Evolutionary conservation across 2,329 filamentous ascomycete genomes (phyloP), one percentile per base, ranked within the genome.

Genomic region (Aureobasidium sp.): DNA sequence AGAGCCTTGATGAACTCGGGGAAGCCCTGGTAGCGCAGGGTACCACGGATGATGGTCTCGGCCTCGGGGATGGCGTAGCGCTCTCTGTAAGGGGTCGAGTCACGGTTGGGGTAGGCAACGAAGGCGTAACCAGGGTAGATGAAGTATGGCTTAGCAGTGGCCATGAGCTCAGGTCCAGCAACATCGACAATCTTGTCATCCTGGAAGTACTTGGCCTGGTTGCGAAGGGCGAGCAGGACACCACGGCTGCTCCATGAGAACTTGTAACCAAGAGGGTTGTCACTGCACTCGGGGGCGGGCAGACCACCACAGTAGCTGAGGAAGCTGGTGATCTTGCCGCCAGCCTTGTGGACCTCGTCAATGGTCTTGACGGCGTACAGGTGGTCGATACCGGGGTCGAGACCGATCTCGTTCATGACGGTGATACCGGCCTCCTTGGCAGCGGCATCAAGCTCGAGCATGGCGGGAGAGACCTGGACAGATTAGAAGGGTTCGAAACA

Each of bases 351-450:
- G n/a, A 96, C 91, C 72, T 91, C 84, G 59, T 88, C 84, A 69
- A 97, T 96, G 62, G 86, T 90, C 80, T 93, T 89, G 75, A 97
- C 84, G 50, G 92, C 92, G 73, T 93, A 89, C 62, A 88, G 77
- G 73, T 89, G 86, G 72, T 91, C 87, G 67, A 91, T 84, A 72
- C 87, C 86, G 32, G 86, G 86, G 74, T 89, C 86, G 47, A 81
- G 75, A 64, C 91, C 91, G 72, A 96, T 95, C 83, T 97, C 93
- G 78, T 97, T 97, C 89, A 97, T 92, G 73, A 97, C 92, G 11
- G 91, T 96, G 73, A 97, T 97, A 64, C 91, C 92, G 21, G 93
- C 93, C 65, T 88, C 89, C 82, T 96, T 96, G 74, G 83, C 86
- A 69, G 88, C 80, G 69, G 86, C 80, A 70, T 97, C 88, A 55